phyloP scores from a whole-genome alignment of 2,329 filamentous ascomycete species.

The Beauveria sp. region DNA sequence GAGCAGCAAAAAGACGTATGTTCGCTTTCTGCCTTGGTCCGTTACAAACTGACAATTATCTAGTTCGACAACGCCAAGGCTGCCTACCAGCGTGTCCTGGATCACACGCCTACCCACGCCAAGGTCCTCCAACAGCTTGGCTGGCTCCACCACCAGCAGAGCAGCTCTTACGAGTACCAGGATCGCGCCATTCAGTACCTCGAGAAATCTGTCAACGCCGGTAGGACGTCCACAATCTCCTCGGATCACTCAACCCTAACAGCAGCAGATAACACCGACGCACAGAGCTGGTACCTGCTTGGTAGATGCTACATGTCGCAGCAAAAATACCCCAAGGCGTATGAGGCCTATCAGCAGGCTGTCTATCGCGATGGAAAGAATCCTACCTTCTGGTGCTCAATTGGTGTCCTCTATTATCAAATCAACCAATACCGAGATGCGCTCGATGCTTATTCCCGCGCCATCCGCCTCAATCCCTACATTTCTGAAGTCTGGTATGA shows the following conservation, averaged over 20 bases:
- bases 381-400: conserved; percentile 98
- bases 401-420: conserved; percentile 97
- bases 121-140: conserved; percentile 97
- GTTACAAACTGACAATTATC: conserved; percentile 28
- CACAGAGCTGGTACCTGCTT: conserved; percentile 97
- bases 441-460: conserved; percentile 92
- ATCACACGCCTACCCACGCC: conserved; percentile 90
- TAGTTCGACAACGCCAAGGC: conserved; percentile 90
- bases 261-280: conserved; percentile 74
- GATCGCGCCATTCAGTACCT: conserved; percentile 95
- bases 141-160: conserved; percentile 96
- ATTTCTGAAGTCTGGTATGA: conserved; percentile 99
- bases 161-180: conserved; percentile 81
- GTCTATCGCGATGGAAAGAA: conserved; percentile 97
- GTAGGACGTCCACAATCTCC: conserved; percentile 40
- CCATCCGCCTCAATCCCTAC: conserved; percentile 93
- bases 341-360: conserved; percentile 96
- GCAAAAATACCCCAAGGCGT: conserved; percentile 97
- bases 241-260: conserved; percentile 20
- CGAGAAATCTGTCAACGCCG: conserved; percentile 90
- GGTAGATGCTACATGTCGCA: conserved; percentile 99
- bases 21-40: conserved; percentile 15
- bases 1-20: conserved; percentile 97
- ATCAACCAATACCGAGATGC: conserved; percentile 99
- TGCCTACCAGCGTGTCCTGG: conserved; percentile 86